Base-by-base conservation (phyloP, 1,284 basidiomycete species). In the Irpex rosettiformis region DNA sequence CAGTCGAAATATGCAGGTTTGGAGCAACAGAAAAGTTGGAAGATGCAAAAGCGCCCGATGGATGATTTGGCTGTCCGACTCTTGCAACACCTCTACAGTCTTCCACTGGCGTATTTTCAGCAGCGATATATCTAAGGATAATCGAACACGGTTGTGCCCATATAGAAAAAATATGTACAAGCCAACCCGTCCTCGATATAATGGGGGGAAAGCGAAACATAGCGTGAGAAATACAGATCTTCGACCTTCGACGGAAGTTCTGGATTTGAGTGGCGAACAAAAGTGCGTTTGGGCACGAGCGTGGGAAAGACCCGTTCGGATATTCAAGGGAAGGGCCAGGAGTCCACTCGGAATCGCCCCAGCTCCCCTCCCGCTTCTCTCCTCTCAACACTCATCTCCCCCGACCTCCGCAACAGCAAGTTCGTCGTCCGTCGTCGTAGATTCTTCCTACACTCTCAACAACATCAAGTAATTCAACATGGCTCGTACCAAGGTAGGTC, bases 401-500 rank as follows among this genome's bases (percentile, higher is more conserved):
- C 60, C 59, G 58, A 59, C 62, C 64, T 51, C 60, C 57, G 48
- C 48, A 27, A 51, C 24, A 51, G 10, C 25, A 28, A 52, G 61
- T 55, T 30, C 64, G 61, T 62, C 63, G 57, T 29, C 51, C 51
- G 57, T 48, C 43, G 51, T 53, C 52, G 40, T 18, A 59, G 60
- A 57, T 56, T 54, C 56, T 66, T 66, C 67, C 52, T 63, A 67
- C 60, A 65, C 63, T 60, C 63, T 61, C 61, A 61, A 65, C 63
- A 51, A 70, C 58, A 21, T 63, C 60, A 54, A 64, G 59, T 62
- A 63, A 55, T 11, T 64, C 63, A 52, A 67, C 72, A 89, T 89
- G 87, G 87, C 87, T 67, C 87, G 87, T 71, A 89, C 87, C 69
- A 89, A 89, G 83, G 87, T 85, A 66, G 59, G 73, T 69, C 24